Conservation (phyloP, 78 protist species). For the Dictyostelium discoideum region dicty_2.7 NC_007089.4:753001-753500, state of each 20-base stretch:
- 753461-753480: constrained; percentile 34
- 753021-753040: not conserved
- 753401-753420: constrained; percentile 12
- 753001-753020: not conserved
- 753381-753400: not conserved
- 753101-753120: no score
- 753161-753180: constrained; percentile 31
- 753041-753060: not conserved
- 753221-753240: not conserved
- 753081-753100: not conserved
- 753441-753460: constrained; percentile 50
- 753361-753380: constrained; percentile 52
- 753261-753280: constrained; percentile 48
- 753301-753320: constrained; percentile 78
- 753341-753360: constrained; percentile 73
- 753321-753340: constrained; percentile 27
- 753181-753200: constrained; percentile 26
- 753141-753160: constrained; percentile 25
- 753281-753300: constrained; percentile 52
- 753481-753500: constrained; percentile 61
- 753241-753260: constrained; percentile 21
- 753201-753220: not conserved
- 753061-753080: not conserved
- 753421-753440: not conserved
- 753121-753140: not conserved